phyloP scores from a whole-genome alignment of 306 rosid genomes.

The Fagus sylvatica region DNA sequence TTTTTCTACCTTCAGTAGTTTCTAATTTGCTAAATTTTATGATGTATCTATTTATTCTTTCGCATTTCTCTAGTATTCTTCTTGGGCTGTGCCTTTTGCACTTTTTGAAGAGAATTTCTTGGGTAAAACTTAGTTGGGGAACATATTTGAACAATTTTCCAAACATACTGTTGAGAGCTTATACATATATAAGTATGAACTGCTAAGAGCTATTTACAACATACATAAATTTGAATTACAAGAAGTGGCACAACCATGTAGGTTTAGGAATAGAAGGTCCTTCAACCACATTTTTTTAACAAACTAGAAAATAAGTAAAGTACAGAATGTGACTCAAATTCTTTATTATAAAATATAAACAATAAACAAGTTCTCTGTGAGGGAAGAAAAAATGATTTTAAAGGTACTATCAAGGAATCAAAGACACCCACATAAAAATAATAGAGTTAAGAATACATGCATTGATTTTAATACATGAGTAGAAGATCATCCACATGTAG shows the following conservation, averaged over 20 bases:
- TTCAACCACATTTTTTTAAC: not conserved
- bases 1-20: not conserved
- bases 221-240: not conserved
- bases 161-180: not conserved
- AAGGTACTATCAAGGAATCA: not conserved
- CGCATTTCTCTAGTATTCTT: not conserved
- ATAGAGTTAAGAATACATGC: not conserved
- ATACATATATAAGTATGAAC: not conserved
- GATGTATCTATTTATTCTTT: not conserved
- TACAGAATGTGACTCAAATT: not conserved
- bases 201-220: not conserved
- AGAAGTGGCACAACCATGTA: not conserved
- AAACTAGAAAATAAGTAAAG: not conserved
- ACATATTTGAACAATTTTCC: not conserved
- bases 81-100: not conserved
- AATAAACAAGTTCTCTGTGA: not conserved
- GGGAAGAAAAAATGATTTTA: not conserved
- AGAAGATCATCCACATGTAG: constrained; percentile 21
- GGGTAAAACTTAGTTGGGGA: not conserved
- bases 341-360: not conserved
- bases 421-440: not conserved
- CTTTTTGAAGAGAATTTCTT: not conserved
- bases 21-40: not conserved
- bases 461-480: not conserved
- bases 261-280: not conserved